Evolutionary conservation across 805 yeast species (phyloP), one percentile per base, ranked within the genome.

Genomic region (Jamesozyma hellenica): DNA sequence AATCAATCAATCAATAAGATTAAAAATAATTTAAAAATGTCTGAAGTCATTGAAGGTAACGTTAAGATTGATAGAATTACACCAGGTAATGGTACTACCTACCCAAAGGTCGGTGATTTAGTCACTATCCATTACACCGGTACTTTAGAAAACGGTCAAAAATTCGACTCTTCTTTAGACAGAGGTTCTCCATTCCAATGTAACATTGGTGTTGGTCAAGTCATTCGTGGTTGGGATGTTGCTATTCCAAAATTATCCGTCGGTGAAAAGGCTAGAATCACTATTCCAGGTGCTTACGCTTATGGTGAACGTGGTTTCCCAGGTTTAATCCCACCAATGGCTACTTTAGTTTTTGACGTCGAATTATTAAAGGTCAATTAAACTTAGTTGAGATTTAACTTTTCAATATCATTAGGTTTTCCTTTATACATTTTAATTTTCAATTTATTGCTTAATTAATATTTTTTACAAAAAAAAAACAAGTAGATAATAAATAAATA

Each of bases 91-190:
- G 94, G 92, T 49, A 73, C 70, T 60, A 80, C 79, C 55, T 88
- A 71, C 77, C 96, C 97, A 60, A 71, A 81, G 64, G 61, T 69
- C 31, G 96, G 96, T 53, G 96, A 88, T 68, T 67, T 71, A 49
- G 92, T 90, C 50, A 80, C 96, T 48, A 90, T 90, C 60, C 96
- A 90, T 70, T 90, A 90, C 77, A 82, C 84, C 39, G 97, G 97
- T 55, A 87, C 95, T 42, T 74, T 90, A 60, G 94, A 85, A 66
- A 83, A 84, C 65, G 97, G 97, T 56, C 86, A 84, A 71, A 85
- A 85, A 68, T 90, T 90, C 61, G 97, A 90, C 66, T 85, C 96
- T 39, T 87, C 96, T 41, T 75, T 87, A 54, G 95, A 86, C 72
- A 81, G 96, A 69, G 92, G 92, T 59, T 77, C 82, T 65, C 96